Percentiles rank a stretch among this genome's conserved stretches.
These are phyloP conservation scores for Piloderma croceum DNA, from an alignment of 768 basidiomycete species.

Conservation along the genomic window DNA sequence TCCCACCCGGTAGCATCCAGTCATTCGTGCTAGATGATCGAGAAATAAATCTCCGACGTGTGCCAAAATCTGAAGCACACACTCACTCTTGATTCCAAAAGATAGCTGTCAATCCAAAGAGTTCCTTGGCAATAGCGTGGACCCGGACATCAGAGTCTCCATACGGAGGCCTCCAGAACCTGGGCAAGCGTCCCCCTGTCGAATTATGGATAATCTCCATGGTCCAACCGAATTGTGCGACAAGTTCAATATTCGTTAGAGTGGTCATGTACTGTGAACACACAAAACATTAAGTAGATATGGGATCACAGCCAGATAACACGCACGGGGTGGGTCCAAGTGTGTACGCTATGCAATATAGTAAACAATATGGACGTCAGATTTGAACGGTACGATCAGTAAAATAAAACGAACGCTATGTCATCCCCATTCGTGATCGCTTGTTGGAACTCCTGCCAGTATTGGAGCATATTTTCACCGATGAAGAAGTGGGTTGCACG, in stretches of 20 bases:
- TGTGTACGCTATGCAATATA: too few species aligned
- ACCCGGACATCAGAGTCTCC: slow-evolving; percentile 60
- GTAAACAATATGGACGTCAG: too few species aligned
- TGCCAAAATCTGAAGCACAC: not conserved
- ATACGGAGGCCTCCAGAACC: slow-evolving; percentile 59
- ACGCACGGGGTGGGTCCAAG: slow-evolving; percentile 45
- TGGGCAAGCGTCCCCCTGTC: slow-evolving; percentile 46
- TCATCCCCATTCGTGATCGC: slow-evolving; percentile 37
- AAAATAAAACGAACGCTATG: too few species aligned
- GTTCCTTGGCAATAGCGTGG: slow-evolving; percentile 54
- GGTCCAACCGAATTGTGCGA: slow-evolving; percentile 71
- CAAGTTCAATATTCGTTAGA: slow-evolving; percentile 40
- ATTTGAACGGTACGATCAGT: too few species aligned
- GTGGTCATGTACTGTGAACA: slow-evolving; percentile 48
- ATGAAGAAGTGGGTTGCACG: slow-evolving; percentile 89
- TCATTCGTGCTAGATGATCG: slow-evolving; percentile 59
- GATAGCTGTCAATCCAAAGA: slow-evolving; percentile 65
- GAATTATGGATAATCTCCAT: slow-evolving; percentile 63
- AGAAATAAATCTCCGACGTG: too few species aligned
- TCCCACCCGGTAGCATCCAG: slow-evolving; percentile 57
- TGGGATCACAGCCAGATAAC: too few species aligned
- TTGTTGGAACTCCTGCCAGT: slow-evolving; percentile 36
- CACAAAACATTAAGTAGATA: too few species aligned
- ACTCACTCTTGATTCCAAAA: slow-evolving; percentile 87
- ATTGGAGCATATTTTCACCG: slow-evolving; percentile 62